phyloP scores from a whole-genome alignment of 2,329 filamentous ascomycete species.

The Penicillium sp. region DNA sequence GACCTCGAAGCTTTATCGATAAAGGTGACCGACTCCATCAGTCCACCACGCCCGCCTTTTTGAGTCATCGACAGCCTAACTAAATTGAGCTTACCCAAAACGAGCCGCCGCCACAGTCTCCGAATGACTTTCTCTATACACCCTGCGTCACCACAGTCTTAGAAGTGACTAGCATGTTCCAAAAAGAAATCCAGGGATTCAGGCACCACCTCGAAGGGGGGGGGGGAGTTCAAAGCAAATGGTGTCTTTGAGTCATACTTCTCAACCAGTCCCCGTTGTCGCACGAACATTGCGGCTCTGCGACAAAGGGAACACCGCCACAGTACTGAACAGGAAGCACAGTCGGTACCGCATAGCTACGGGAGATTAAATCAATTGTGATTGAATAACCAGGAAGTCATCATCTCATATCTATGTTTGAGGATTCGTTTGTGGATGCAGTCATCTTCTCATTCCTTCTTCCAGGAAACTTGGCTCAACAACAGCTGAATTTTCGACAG shows the following conservation, averaged over 20 bases:
- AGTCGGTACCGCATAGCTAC: no score
- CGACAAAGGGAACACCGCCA: not conserved
- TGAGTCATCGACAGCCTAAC: constrained; percentile 20
- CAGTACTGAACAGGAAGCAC: not conserved
- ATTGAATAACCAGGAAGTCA: constrained; percentile 16
- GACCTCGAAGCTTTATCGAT: constrained; percentile 29
- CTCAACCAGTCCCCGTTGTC: not conserved
- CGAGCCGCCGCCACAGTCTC: not conserved
- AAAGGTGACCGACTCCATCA: constrained; percentile 15
- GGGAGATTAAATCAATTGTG: no score
- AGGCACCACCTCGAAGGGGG: no score
- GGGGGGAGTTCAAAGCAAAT: no score
- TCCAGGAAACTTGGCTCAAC: constrained; percentile 9
- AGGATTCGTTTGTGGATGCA: constrained; percentile 13
- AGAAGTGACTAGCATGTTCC: no score
- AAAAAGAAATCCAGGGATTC: no score
- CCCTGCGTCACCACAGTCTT: no score
- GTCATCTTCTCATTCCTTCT: constrained; percentile 10
- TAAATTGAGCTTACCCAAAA: constrained; percentile 1
- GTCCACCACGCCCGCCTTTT: constrained; percentile 7
- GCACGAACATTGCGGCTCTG: constrained; percentile 9
- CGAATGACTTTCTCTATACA: no score
- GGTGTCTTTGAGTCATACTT: not conserved
- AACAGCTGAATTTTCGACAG: constrained; percentile 15
- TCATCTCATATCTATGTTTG: constrained; percentile 20